Evolutionary conservation across 371 early-diverging fungal species (phyloP).

Genomic region (Mortierella sp.): DNA sequence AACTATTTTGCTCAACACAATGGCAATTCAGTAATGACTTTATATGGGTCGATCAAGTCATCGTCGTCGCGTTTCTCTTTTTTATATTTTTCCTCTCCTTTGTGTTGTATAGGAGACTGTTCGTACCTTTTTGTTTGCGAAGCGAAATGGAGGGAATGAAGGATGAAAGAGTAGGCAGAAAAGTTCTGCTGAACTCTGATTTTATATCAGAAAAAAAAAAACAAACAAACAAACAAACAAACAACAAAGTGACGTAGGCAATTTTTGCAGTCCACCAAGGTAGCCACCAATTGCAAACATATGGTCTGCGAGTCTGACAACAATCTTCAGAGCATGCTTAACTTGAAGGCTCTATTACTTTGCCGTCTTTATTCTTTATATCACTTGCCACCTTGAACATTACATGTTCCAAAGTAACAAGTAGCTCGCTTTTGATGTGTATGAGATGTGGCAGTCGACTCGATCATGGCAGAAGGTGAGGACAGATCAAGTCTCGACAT

Average conservation of each 20-base stretch:
- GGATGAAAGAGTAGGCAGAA: background rate
- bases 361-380: too few species aligned
- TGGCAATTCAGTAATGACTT: slow-evolving; percentile 55
- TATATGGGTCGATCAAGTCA: slow-evolving; percentile 43
- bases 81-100: background rate
- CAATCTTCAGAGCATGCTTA: too few species aligned
- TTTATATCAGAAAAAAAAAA: slow-evolving; percentile 2
- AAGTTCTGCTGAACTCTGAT: background rate
- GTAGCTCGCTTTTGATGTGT: background rate
- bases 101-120: background rate
- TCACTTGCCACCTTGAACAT: slow-evolving; percentile 16
- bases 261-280: too few species aligned
- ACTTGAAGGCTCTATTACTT: too few species aligned
- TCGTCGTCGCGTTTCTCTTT: slow-evolving; percentile 15
- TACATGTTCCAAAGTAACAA: background rate
- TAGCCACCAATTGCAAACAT: too few species aligned
- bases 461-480: background rate
- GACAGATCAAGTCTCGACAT: background rate
- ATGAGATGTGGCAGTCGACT: background rate
- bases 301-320: too few species aligned
- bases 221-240: background rate
- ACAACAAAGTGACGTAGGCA: background rate
- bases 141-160: background rate
- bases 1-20: slow-evolving; percentile 57
- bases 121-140: background rate